Evolutionary conservation across 495 filamentous ascomycete genomes (phyloP).

Genomic region (Hypoxylon trugodes): DNA sequence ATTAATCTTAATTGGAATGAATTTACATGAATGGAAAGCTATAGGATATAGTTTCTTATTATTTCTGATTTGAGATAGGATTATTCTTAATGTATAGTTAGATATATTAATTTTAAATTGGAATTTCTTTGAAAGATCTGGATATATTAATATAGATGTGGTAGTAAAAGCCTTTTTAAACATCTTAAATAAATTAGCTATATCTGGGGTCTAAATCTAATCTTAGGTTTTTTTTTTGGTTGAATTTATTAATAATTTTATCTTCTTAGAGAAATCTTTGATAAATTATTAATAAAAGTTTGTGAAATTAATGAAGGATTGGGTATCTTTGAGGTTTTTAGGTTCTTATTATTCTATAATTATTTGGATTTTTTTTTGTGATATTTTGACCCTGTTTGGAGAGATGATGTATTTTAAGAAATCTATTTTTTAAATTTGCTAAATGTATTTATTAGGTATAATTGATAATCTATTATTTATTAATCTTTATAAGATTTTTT

Average conservation of each 20-base stretch:
- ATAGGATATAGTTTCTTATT: too few species aligned
- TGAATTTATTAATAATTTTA: too few species aligned
- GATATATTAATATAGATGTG: too few species aligned
- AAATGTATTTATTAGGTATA: background rate
- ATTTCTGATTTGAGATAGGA: too few species aligned
- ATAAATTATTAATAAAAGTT: background rate
- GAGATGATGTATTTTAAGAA: background rate
- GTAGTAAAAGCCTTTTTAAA: too few species aligned
- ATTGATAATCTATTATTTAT: background rate
- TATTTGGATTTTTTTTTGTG: background rate
- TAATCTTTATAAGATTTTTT: background rate
- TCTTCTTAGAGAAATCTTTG: too few species aligned
- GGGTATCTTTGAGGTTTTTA: background rate
- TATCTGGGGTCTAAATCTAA: too few species aligned
- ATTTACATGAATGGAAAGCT: too few species aligned
- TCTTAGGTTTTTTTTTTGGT: too few species aligned
- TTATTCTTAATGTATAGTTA: too few species aligned
- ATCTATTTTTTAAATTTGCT: background rate
- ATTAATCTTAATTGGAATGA: background rate
- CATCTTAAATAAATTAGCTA: background rate
- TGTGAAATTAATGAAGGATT: background rate
- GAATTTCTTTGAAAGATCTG: too few species aligned
- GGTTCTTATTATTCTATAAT: background rate
- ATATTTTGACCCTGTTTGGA: background rate
- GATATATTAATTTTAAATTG: too few species aligned